Evolutionary conservation across 164 flowering plant species (phyloP).

Genomic region (Dillenia turbinata): DNA sequence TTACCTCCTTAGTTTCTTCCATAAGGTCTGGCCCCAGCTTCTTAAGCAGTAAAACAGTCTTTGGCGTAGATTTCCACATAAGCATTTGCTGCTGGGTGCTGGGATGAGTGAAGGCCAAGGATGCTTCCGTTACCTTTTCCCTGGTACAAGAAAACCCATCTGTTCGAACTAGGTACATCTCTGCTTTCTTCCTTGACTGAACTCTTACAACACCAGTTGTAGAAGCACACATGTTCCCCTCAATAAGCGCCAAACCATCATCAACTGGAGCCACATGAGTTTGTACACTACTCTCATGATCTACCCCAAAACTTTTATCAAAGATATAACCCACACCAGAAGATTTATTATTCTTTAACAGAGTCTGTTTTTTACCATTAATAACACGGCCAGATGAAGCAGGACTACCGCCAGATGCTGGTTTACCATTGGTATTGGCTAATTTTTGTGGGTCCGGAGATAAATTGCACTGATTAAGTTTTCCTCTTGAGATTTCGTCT

Average conservation of each 20-base stretch:
- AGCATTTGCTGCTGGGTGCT: constrained; percentile 99
- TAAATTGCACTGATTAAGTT: constrained; percentile 10
- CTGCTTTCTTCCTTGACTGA: constrained; percentile 97
- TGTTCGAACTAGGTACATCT: constrained; percentile 95
- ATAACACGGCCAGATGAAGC: constrained; percentile 21
- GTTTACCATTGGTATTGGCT: constrained; percentile 17
- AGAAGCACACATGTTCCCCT: constrained; percentile 95
- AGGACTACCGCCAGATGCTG: constrained; percentile 12
- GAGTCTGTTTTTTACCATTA: constrained; percentile 17
- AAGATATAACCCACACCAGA: constrained; percentile 13
- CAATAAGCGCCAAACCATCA: constrained; percentile 43
- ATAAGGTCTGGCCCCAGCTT: constrained; percentile 86
- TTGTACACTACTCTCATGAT: constrained; percentile 20
- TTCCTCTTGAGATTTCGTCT: constrained; percentile 31
- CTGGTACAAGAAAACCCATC: constrained; percentile 91
- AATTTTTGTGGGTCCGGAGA: constrained; percentile 14
- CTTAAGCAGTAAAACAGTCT: constrained; percentile 82
- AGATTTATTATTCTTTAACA: constrained; percentile 15
- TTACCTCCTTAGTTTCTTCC: constrained; percentile 98
- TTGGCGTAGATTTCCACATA: constrained; percentile 96
- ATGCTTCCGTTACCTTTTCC: constrained; percentile 94
- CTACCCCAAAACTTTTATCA: constrained; percentile 12
- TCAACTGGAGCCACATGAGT: constrained; percentile 27
- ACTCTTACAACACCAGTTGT: constrained; percentile 95
- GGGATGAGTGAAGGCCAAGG: constrained; percentile 95